Conservation (phyloP, 257 asterid species). For the Solanum appendiculatum region DNA sequence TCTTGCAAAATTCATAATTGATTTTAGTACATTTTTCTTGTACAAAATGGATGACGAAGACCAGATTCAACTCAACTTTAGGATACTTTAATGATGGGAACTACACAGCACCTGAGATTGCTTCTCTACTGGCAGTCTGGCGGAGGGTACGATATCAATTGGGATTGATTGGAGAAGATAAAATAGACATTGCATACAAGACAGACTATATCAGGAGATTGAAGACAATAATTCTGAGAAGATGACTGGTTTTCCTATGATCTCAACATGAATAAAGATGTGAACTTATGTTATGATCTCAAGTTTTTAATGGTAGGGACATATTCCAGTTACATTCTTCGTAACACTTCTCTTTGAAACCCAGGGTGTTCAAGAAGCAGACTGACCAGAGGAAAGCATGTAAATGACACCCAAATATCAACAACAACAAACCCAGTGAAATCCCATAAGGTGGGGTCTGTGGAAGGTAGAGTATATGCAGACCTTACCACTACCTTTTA, state of each 20-base stretch:
- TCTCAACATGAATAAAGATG: slow-evolving; percentile 81
- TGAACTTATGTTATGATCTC: slow-evolving; percentile 13
- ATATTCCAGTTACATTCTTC: neutral
- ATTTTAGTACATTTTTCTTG: neutral
- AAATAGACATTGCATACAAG: neutral
- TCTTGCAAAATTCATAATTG: neutral
- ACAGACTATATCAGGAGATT: neutral
- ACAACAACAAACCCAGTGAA: neutral
- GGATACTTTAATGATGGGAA: slow-evolving; percentile 88
- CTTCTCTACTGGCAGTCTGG: slow-evolving; percentile 48
- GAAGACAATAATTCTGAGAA: neutral
- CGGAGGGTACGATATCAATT: slow-evolving; percentile 63
- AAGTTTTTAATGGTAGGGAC: neutral
- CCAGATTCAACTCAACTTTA: neutral
- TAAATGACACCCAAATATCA: neutral
- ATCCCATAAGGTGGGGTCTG: neutral
- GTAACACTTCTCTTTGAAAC: neutral
- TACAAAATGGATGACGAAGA: neutral
- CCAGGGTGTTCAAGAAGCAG: slow-evolving; percentile 83
- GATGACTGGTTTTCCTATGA: neutral
- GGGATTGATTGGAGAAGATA: slow-evolving; percentile 74
- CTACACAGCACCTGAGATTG: slow-evolving; percentile 75
- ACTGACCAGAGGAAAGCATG: slow-evolving; percentile 23
- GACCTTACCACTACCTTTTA: too few species aligned
- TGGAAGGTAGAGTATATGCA: rapidly evolving